Evolutionary conservation across 2,329 filamentous ascomycete species (phyloP).

Genomic region (Trichophyton rubrum): DNA sequence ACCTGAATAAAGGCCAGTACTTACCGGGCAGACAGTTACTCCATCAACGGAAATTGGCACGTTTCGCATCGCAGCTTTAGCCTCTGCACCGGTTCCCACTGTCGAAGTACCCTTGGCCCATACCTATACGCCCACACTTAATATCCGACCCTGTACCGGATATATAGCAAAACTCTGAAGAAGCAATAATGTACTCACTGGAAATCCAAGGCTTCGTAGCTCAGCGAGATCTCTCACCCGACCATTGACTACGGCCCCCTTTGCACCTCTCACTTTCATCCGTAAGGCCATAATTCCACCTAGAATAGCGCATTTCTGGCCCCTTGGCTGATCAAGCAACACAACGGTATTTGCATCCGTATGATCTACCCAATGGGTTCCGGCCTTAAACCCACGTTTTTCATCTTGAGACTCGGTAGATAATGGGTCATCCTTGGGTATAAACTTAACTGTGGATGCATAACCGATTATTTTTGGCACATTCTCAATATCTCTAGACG

Average conservation of each 20-base stretch:
- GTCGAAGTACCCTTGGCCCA: conserved; percentile 34
- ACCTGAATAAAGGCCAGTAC: too few relatives aligned
- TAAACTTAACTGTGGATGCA: conserved; percentile 41
- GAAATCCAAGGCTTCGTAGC: conserved; percentile 43
- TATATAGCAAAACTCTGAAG: neutral
- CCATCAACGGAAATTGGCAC: conserved; percentile 30
- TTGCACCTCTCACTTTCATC: conserved; percentile 50
- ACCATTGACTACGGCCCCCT: conserved; percentile 54
- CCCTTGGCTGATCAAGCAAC: conserved; percentile 52
- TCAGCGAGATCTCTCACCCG: conserved; percentile 55
- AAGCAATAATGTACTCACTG: conserved; percentile 29
- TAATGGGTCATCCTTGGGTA: conserved; percentile 41
- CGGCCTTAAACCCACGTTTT: conserved; percentile 42
- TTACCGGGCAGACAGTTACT: conserved; percentile 31
- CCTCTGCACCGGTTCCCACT: conserved; percentile 34
- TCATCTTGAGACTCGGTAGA: conserved; percentile 19
- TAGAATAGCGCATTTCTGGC: conserved; percentile 56
- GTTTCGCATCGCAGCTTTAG: conserved; percentile 31
- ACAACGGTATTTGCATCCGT: conserved; percentile 49
- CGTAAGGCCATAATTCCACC: conserved; percentile 66
- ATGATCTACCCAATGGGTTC: conserved; percentile 57
- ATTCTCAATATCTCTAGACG: conserved; percentile 19
- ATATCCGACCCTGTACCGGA: neutral
- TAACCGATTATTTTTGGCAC: conserved; percentile 30
- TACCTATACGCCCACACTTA: conserved; percentile 20